Evolutionary conservation across 2,329 filamentous ascomycete species (phyloP), one percentile per base, ranked within the genome.

Genomic region (Phyllosticta capitalensis): DNA sequence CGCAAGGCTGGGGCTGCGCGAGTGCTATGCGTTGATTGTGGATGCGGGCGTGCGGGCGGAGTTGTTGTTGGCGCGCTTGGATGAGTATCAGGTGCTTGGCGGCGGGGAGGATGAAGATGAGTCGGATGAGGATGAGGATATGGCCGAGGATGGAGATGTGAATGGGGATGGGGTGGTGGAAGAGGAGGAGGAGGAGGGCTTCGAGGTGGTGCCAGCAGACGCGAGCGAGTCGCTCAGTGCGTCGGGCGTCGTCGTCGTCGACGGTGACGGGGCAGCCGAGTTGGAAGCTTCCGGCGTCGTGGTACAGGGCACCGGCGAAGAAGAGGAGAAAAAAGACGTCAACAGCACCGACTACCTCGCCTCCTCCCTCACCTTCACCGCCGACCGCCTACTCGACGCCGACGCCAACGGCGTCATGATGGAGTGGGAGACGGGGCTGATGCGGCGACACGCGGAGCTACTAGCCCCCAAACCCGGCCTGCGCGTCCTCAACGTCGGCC

Each of bases 1-100:
- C 9, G 79, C 80, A 26, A 71, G 83, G 52, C 65, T 96, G 22
- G 87, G 88, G 0, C 77, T 89, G 66, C 79, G 74, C 58, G 81
- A 83, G 55, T 75, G 96, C 38, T 97, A 99, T 70, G 83, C 87
- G 49, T 73, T 91, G 60, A 89, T 92, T 70, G 88, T 97, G 7
- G 89, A 92, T 69, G 92, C 92, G 1, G 94, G 94, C 17, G 89
- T 96, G 59, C 81, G 92, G 56, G 92, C 92, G 0, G 94, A 97
- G 78, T 77, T 97, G 71, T 76, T 99, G 19, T 83, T 97, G 67
- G 87, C 85, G 63, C 75, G 94, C 53, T 77, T 97, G 69, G 90
- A 92, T 52, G 87, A 85, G 14, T 97, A 95, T 68, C 86, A 92
- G 73, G 78, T 79, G 69, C 78, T 96, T 5, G 80, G 77, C 1